Evolutionary conservation across 805 yeast genomes (phyloP).

Genomic region (Myxozyma nipponensis): DNA sequence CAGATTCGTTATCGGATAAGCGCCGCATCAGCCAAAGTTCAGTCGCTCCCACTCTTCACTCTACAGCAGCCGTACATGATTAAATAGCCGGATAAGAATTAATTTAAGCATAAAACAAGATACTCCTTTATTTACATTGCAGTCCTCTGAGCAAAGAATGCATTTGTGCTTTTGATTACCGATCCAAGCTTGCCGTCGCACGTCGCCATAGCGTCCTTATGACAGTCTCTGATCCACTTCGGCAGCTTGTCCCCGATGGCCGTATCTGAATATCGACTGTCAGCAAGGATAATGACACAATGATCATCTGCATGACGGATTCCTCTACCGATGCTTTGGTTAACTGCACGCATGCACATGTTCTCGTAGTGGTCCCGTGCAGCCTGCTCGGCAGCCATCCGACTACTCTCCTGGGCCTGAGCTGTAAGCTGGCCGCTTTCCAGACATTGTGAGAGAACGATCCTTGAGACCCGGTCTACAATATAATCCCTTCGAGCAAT

Average conservation of each 20-base stretch:
- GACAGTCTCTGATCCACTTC: constrained; percentile 62
- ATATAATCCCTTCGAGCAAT: constrained; percentile 66
- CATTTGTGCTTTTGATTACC: constrained; percentile 8
- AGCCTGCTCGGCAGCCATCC: constrained; percentile 45
- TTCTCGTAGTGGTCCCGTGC: constrained; percentile 68
- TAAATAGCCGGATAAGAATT: too few species aligned
- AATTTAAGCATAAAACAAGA: too few species aligned
- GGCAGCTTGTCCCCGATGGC: constrained; percentile 59
- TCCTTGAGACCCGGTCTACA: constrained; percentile 38
- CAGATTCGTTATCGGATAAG: too few species aligned
- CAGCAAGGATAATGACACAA: constrained; percentile 69
- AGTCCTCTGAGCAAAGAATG: too few species aligned
- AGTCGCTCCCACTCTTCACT: too few species aligned
- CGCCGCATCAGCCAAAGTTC: too few species aligned
- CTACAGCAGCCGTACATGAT: too few species aligned
- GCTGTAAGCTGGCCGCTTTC: not conserved
- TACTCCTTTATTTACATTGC: too few species aligned
- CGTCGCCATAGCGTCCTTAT: not conserved
- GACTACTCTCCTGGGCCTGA: constrained; percentile 34
- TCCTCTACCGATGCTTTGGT: constrained; percentile 90
- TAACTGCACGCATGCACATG: constrained; percentile 83
- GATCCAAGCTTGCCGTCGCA: constrained; percentile 1
- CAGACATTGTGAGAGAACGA: not conserved
- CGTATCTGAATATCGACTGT: constrained; percentile 50
- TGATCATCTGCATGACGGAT: constrained; percentile 81